Evolutionary conservation across 2,329 filamentous ascomycete species (phyloP), one percentile per base, ranked within the genome.

Genomic region (Fusarium nodosum): DNA sequence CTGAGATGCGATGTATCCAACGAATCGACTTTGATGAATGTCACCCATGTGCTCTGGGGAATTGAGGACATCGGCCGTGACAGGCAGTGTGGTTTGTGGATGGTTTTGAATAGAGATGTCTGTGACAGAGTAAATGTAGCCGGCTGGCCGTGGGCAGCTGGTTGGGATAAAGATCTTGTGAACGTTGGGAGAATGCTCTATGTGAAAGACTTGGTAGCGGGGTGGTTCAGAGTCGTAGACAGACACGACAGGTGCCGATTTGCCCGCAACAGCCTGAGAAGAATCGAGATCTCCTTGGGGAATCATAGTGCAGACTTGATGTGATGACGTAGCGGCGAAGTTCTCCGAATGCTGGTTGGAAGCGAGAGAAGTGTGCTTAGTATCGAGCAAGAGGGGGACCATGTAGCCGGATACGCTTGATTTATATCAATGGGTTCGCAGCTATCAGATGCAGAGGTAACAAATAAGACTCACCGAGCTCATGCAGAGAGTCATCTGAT

Each of bases 121-220:
- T 13, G 52, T 22, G 31, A 73, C 42, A 13, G 55, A 50, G 22
- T 61, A 60, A 36, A 72, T 51, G 36, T 70, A 66, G 18, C 72
- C 66, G 10, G 46, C 20, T 16, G 57, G 54, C 12, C 60, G 45
- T 36, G 60, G 46, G 46, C 58, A 42, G 33, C 41, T 46, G 44
- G 69, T 56, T 10, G 64, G 60, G 7, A 74, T 47, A 12, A 70
- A 68, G 33, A 74, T 58, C n/a, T 73, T 74, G 50, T 67, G 67
- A 41, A 54, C 36, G 20, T 62, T 56, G 28, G 56, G 58, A 12
- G 62, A 44, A n/a, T 67, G 57, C 24, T 74, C 47, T 33, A 74
- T 56, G 18, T 64, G 72, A 42, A 69, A 73, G 52, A 73, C 60
- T 38, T 65, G 67, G 24, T 67, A 59, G 12, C 53, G 56, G 39